Percentiles rank a stretch among this genome's conserved stretches.
Conservation (phyloP, 805 yeast genomes). For the Sporopachydermia quercuum region DNA sequence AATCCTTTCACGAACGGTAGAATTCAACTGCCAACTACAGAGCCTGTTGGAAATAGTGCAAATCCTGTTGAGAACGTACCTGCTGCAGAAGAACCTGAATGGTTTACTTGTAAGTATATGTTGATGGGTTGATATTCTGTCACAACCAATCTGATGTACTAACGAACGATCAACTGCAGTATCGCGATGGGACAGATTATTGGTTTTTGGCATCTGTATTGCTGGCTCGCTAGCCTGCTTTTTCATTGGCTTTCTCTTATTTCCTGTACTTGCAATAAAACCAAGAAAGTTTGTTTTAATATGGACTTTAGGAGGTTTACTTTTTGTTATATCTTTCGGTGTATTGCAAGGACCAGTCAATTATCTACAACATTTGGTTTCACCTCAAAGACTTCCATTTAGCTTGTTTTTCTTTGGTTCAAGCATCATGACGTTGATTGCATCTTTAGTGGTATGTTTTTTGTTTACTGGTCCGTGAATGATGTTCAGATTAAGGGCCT, state of each 20-base stretch:
- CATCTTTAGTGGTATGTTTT: constrained; percentile 36
- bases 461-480: neutral
- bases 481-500: too few species aligned
- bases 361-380: constrained; percentile 57
- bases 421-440: constrained; percentile 63
- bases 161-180: constrained; percentile 14
- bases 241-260: constrained; percentile 61
- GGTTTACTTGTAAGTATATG: constrained; percentile 17
- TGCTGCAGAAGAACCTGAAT: constrained; percentile 21
- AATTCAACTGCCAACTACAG: neutral
- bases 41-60: neutral
- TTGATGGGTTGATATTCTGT: neutral
- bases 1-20: neutral
- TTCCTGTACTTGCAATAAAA: constrained; percentile 78
- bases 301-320: constrained; percentile 84
- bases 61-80: constrained; percentile 10
- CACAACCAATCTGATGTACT: neutral
- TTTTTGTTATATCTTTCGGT: constrained; percentile 83
- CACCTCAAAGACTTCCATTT: constrained; percentile 67
- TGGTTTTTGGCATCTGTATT: constrained; percentile 66
- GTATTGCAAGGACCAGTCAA: constrained; percentile 85
- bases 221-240: constrained; percentile 72
- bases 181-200: constrained; percentile 64
- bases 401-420: constrained; percentile 70
- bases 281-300: constrained; percentile 75